phyloP scores from a whole-genome alignment of 1,284 basidiomycete genomes.

The Ganoderma lucidum region DNA sequence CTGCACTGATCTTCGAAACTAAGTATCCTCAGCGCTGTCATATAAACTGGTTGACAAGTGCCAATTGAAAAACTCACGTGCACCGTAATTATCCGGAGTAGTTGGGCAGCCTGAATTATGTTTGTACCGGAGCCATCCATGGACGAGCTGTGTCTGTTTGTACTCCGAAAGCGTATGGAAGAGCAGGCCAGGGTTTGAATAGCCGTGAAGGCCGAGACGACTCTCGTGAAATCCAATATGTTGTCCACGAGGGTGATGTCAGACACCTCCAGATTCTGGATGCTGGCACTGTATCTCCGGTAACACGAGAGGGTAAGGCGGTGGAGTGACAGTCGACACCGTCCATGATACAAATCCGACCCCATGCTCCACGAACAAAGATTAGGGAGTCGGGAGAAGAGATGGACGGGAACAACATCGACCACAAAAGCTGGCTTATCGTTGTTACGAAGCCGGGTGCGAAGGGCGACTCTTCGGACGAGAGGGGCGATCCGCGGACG shows the following conservation, averaged over 20 bases:
- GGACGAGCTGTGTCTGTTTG: no score
- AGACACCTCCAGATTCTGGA: neutral
- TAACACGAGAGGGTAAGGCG: neutral
- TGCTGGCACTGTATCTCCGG: neutral
- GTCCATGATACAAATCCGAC: no score
- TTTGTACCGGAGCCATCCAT: neutral
- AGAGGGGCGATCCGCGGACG: neutral
- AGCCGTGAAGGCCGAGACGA: neutral
- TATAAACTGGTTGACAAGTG: neutral
- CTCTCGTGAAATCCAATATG: neutral
- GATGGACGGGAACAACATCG: neutral
- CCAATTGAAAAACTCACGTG: neutral
- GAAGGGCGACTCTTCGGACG: neutral
- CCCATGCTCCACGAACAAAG: neutral
- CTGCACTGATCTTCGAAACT: neutral
- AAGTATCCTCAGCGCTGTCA: neutral
- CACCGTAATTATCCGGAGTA: neutral
- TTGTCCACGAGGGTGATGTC: neutral
- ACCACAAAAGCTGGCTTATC: neutral
- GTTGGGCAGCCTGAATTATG: neutral
- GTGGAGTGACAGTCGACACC: neutral
- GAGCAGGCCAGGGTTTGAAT: neutral
- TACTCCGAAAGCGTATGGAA: neutral
- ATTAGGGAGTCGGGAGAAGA: neutral
- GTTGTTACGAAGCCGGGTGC: neutral